A percentile compares a stretch with the other conserved stretches of the same genome.
Evolutionary conservation across 768 basidiomycete genomes (phyloP).

Genomic region (Hydnum rufescens): DNA sequence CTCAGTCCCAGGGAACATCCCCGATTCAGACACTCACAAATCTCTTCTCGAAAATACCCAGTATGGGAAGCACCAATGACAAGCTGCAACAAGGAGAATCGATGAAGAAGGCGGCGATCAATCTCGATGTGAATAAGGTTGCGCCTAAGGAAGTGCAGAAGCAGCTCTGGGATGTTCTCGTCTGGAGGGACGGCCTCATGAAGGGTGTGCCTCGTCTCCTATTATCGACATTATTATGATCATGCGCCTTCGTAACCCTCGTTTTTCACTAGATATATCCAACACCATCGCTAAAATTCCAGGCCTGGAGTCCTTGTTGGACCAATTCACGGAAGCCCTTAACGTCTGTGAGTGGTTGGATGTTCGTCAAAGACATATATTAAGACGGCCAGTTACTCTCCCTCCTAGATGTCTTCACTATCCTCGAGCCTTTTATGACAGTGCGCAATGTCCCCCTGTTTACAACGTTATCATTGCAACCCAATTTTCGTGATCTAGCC

Average conservation of each 20-base stretch:
- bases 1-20: constrained; percentile 17
- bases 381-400: too few species aligned
- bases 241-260: not conserved
- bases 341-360: constrained; percentile 40
- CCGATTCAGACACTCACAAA: constrained; percentile 22
- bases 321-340: constrained; percentile 40
- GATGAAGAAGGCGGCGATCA: constrained; percentile 37
- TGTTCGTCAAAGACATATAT: too few species aligned
- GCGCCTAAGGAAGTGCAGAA: constrained; percentile 44
- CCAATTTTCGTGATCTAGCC: too few species aligned
- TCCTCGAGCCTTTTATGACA: constrained; percentile 44
- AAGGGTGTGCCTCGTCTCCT: constrained; percentile 11
- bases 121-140: constrained; percentile 41
- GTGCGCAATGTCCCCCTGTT: constrained; percentile 20
- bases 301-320: constrained; percentile 34
- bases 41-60: constrained; percentile 30
- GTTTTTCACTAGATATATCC: constrained; percentile 20
- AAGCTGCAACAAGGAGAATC: constrained; percentile 35
- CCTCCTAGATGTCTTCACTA: constrained; percentile 33
- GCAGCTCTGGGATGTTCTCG: constrained; percentile 33
- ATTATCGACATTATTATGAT: not conserved
- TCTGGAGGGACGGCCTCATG: constrained; percentile 44
- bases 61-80: constrained; percentile 27
- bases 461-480: too few species aligned
- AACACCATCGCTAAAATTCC: constrained; percentile 47